A percentile compares a stretch with the other conserved stretches of the same genome.
phyloP scores from a whole-genome alignment of 352 stramenopile genomes.

The Plasmopara viticola region DNA sequence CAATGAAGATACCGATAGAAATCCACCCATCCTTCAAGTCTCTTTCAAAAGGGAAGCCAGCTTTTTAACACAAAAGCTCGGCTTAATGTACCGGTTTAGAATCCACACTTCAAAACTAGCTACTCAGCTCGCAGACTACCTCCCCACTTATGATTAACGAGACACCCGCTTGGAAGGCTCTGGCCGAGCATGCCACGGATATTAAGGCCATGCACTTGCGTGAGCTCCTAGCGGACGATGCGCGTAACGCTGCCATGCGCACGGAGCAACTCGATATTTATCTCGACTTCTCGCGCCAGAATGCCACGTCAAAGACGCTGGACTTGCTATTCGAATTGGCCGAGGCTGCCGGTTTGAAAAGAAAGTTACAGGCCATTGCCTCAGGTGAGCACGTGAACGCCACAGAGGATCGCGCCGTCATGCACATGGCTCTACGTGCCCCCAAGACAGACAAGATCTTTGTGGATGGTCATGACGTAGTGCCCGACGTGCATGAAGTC shows the following conservation, averaged over 20 bases:
- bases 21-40: too few species aligned
- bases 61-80: too few species aligned
- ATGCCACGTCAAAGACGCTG: constrained; percentile 83
- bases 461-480: constrained; percentile 94
- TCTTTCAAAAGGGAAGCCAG: too few species aligned
- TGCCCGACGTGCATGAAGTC: constrained; percentile 93
- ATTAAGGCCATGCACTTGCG: constrained; percentile 88
- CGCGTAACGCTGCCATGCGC: constrained; percentile 86
- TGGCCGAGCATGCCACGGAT: constrained; percentile 62
- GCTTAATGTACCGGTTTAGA: too few species aligned
- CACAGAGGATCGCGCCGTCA: constrained; percentile 93
- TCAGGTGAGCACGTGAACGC: constrained; percentile 93
- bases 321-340: constrained; percentile 91
- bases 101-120: too few species aligned
- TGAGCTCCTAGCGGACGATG: constrained; percentile 84
- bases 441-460: constrained; percentile 72
- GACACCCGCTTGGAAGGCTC: constrained; percentile 61
- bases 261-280: constrained; percentile 91
- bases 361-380: constrained; percentile 89
- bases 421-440: constrained; percentile 95
- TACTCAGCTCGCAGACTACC: too few species aligned
- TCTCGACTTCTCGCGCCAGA: constrained; percentile 93
- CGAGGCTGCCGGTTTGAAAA: constrained; percentile 77
- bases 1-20: too few species aligned
- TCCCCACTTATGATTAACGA: constrained; percentile 54